Conservation (phyloP, 2,329 filamentous ascomycete species). For the Colletotrichum tropicicola region DNA sequence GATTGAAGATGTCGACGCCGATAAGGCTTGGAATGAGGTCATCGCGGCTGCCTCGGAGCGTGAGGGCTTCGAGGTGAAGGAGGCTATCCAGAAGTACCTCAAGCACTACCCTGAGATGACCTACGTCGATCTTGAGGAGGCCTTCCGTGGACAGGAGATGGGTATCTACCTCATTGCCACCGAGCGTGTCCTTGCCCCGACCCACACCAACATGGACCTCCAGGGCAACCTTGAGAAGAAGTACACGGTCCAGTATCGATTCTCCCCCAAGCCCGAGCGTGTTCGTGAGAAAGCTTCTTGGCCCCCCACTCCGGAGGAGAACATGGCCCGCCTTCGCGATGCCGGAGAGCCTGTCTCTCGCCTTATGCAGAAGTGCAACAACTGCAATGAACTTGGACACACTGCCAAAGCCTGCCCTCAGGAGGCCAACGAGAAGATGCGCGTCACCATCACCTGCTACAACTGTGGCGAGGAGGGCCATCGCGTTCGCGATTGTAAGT, state of each 20-base stretch:
- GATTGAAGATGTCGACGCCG: constrained; percentile 57
- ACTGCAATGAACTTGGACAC: constrained; percentile 74
- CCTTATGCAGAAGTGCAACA: constrained; percentile 67
- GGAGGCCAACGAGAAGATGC: constrained; percentile 59
- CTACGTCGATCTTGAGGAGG: constrained; percentile 68
- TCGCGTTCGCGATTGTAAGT: constrained; percentile 74
- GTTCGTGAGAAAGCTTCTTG: constrained; percentile 68
- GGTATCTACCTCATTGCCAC: constrained; percentile 69
- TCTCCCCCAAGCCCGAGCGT: constrained; percentile 63
- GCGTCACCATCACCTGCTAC: constrained; percentile 64
- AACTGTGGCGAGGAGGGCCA: constrained; percentile 73
- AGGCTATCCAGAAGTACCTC: constrained; percentile 66
- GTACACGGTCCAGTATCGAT: constrained; percentile 71
- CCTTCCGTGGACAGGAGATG: constrained; percentile 63
- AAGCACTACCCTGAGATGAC: constrained; percentile 67
- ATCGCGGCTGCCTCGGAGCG: constrained; percentile 57
- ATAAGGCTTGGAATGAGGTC: constrained; percentile 68
- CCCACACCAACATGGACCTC: constrained; percentile 76
- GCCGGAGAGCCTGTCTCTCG: constrained; percentile 71
- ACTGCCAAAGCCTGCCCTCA: constrained; percentile 66
- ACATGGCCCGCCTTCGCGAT: constrained; percentile 69
- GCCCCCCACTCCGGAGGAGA: constrained; percentile 67
- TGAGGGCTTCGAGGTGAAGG: constrained; percentile 72
- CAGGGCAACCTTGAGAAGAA: constrained; percentile 74
- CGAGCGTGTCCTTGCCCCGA: constrained; percentile 63